These are phyloP conservation scores for Xylaria acuta DNA, from an alignment of 495 filamentous ascomycete genomes.

Conservation along the genomic window DNA sequence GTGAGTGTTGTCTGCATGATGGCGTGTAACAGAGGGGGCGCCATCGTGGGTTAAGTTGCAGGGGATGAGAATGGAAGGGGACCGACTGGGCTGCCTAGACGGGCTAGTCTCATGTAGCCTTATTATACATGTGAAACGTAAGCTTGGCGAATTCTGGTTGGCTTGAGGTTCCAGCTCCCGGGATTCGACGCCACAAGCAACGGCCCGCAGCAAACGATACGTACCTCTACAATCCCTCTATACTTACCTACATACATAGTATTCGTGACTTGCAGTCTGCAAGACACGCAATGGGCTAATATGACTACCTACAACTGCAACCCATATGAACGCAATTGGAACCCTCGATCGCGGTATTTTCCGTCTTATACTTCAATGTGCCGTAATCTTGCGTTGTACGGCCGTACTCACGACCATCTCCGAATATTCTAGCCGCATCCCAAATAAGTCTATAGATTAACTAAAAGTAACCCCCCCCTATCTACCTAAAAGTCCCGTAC, in stretches of 20 bases:
- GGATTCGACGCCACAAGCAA: slow-evolving; percentile 21
- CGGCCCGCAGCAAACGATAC: neutral
- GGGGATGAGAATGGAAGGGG: neutral
- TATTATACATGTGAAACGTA: slow-evolving; percentile 22
- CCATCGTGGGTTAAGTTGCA: neutral
- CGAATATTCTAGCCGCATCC: neutral
- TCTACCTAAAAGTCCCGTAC: too few relatives aligned
- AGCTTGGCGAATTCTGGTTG: slow-evolving; percentile 4
- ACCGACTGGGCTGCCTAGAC: slow-evolving; percentile 1
- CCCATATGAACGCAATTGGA: neutral
- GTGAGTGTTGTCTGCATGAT: slow-evolving; percentile 18
- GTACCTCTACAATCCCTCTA: neutral
- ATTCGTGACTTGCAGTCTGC: neutral
- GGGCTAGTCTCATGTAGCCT: slow-evolving; percentile 14
- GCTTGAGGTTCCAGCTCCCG: slow-evolving; percentile 13
- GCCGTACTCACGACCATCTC: neutral
- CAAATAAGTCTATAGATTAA: too few relatives aligned
- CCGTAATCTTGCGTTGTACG: neutral
- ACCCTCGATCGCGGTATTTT: neutral
- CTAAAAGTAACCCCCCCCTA: too few relatives aligned
- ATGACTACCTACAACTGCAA: neutral
- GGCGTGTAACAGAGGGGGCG: slow-evolving; percentile 17
- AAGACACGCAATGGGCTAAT: neutral
- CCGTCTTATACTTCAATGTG: neutral
- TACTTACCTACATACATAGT: too few relatives aligned